phyloP scores from a whole-genome alignment of 495 filamentous ascomycete genomes.

The Lophium mytilinum region DNA sequence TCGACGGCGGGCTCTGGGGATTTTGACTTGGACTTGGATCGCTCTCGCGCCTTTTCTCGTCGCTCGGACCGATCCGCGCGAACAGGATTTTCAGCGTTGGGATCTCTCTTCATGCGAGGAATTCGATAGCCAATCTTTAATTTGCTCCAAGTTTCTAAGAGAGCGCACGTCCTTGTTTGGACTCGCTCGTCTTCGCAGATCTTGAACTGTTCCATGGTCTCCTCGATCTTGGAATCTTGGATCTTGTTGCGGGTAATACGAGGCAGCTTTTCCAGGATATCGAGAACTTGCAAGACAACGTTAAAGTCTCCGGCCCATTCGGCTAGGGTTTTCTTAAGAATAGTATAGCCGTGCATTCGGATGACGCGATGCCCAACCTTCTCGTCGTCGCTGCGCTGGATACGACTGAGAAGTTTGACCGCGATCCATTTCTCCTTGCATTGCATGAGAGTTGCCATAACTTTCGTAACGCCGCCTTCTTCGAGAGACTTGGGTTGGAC shows the following conservation, averaged over 20 bases:
- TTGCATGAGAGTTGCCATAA: constrained; percentile 98
- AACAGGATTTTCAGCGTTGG: constrained; percentile 44
- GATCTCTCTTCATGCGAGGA: constrained; percentile 65
- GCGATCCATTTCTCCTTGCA: constrained; percentile 99
- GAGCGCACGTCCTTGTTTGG: constrained; percentile 53
- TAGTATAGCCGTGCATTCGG: constrained; percentile 94
- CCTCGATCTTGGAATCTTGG: constrained; percentile 89
- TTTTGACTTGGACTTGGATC: constrained; percentile 45
- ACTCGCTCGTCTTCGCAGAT: constrained; percentile 66
- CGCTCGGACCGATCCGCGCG: constrained; percentile 56
- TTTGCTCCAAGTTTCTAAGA: constrained; percentile 81
- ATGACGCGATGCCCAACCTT: constrained; percentile 80
- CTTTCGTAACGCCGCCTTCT: constrained; percentile 85
- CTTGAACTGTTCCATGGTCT: constrained; percentile 63
- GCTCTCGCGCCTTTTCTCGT: constrained; percentile 35
- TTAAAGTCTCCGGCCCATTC: constrained; percentile 84
- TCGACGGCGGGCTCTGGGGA: constrained; percentile 41
- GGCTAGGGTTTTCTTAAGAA: constrained; percentile 75
- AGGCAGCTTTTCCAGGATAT: constrained; percentile 82
- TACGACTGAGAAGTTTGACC: constrained; percentile 83
- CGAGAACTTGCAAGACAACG: constrained; percentile 77
- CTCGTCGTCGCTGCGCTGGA: constrained; percentile 86
- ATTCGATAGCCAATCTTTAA: constrained; percentile 93
- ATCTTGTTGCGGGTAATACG: constrained; percentile 96
- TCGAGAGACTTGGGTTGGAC: constrained; percentile 75